Evolutionary conservation across 768 basidiomycete species (phyloP), one percentile per base, ranked within the genome.

Genomic region (Auricularia sp.): DNA sequence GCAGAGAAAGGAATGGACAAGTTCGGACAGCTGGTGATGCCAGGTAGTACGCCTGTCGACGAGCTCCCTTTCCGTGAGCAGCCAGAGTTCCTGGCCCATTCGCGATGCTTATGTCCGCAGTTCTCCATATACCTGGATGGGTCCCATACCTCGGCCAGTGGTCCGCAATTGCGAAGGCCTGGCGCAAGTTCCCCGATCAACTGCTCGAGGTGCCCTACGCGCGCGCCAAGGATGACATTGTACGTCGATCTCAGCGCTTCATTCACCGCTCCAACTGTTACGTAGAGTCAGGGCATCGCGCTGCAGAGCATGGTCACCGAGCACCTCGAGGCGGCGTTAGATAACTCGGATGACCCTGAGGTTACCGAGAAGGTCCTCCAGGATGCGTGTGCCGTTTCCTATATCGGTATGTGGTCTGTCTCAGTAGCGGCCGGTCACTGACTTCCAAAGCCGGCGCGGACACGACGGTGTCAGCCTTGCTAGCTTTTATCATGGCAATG

Each of bases 401-500:
- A 68, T 45, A 37, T 80, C 79, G 61, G 79, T 78, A 63, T n/a
- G 74, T 67, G 21, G 58, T 29, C 18, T 36, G 10, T 58, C 47
- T 37, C 51, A 62, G 56, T 8, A 14, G 24, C 18, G 44, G 29
- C 44, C 24, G 37, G 34, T 45, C 56, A 21, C 35, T 21, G 3
- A 45, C 45, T 63, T 24, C 63, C 37, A 37, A 63, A 18, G 64
- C 67, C 47, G 65, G 54, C 37, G 64, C 37, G 35, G 13, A 47
- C 44, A 78, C 42, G 77, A 78, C 75, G 1, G 74, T 70, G 37
- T 71, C 74, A 3, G 67, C 74, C 1, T 54, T 78, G 1, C 67
- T 68, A 5, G 66, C 72, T 2, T 78, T 81, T 66, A 63, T 81
- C 56, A 70, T 80, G 18, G 75, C 76, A 1, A 77, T 82, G 77